Evolutionary conservation across 257 asterid genomes (phyloP).

Genomic region (Parsonsia alboflavescens): DNA sequence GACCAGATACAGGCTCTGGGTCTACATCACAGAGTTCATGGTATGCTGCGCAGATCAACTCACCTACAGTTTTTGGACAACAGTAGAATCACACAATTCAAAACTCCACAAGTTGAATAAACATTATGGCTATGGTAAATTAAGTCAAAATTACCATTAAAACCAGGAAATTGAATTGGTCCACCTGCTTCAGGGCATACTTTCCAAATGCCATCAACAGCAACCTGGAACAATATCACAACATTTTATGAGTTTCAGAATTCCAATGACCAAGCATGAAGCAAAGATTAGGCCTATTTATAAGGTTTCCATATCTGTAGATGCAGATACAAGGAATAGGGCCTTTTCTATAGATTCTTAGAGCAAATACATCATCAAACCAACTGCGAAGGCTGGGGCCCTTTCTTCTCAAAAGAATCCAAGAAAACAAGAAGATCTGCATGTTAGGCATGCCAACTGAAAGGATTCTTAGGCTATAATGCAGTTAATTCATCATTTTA

Average conservation of each 20-base stretch:
- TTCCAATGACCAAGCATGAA: background rate
- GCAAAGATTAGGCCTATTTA: background rate
- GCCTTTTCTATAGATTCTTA: background rate
- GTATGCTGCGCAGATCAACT: conserved; percentile 85
- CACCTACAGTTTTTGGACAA: conserved; percentile 48
- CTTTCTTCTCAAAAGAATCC: background rate
- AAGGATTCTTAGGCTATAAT: background rate
- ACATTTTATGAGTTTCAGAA: background rate
- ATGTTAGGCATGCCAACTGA: background rate
- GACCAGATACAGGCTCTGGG: conserved; percentile 60
- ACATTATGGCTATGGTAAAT: conserved; percentile 1
- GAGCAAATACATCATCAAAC: background rate
- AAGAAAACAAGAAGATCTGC: background rate
- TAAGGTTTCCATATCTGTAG: background rate
- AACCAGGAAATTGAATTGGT: conserved; percentile 68
- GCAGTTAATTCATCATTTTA: background rate
- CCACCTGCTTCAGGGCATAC: conserved; percentile 84
- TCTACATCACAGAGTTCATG: conserved; percentile 75
- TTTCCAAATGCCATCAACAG: conserved; percentile 88
- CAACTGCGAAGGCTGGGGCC: background rate
- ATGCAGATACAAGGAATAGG: background rate
- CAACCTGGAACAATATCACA: conserved; percentile 47
- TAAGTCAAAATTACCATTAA: conserved; percentile 49
- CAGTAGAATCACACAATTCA: conserved; percentile 3
- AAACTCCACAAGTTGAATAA: background rate